phyloP scores from a whole-genome alignment of 179 eudicot genomes.

The Patellifolia procumbens region DNA sequence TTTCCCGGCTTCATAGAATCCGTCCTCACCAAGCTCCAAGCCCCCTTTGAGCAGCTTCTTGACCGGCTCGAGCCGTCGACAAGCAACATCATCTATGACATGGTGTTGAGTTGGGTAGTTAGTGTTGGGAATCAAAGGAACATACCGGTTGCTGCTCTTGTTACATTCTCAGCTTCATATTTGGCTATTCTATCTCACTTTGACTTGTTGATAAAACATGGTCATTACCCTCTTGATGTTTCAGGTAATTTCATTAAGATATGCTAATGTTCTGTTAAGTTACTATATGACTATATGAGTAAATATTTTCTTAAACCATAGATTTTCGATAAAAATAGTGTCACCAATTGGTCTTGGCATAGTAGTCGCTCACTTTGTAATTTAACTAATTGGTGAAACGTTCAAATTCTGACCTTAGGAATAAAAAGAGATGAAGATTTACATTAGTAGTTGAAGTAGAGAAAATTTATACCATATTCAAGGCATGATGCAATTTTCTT shows the following conservation, averaged over 20 bases:
- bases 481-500: too few relatives aligned
- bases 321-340: too few relatives aligned
- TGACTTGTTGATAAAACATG: conserved; percentile 39
- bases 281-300: too few relatives aligned
- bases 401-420: too few relatives aligned
- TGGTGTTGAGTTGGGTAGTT: conserved; percentile 43
- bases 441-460: too few relatives aligned
- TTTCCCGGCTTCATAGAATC: conserved; percentile 42
- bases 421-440: too few relatives aligned
- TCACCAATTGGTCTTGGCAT: too few relatives aligned
- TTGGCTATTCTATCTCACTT: conserved; percentile 37
- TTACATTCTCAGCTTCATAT: conserved; percentile 41
- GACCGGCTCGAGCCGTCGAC: conserved; percentile 41
- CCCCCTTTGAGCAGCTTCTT: conserved; percentile 53
- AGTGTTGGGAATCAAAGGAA: conserved; percentile 38
- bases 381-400: too few relatives aligned
- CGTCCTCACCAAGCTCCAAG: conserved; percentile 40
- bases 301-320: too few relatives aligned
- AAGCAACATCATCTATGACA: conserved; percentile 40
- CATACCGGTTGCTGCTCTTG: conserved; percentile 52
- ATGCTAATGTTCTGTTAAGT: too few relatives aligned
- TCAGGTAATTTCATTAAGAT: conserved; percentile 31
- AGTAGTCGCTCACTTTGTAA: too few relatives aligned
- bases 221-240: conserved; percentile 37
- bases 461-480: too few relatives aligned